phyloP scores from a whole-genome alignment of 352 stramenopile genomes.

The Globisporangium lucens region DNA sequence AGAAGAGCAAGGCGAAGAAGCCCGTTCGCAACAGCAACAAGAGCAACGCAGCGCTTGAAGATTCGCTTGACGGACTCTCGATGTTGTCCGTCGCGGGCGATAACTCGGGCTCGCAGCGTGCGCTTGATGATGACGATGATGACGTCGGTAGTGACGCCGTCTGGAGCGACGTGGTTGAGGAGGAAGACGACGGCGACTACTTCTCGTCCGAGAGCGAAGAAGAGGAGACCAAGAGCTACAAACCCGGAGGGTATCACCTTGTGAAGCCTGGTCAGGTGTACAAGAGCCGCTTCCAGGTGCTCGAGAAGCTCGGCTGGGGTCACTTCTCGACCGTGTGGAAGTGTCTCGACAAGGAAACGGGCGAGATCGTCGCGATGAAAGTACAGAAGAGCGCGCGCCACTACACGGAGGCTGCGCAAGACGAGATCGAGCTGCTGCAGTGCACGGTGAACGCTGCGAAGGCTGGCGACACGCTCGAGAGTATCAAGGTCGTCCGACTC shows the following conservation, averaged over 20 bases:
- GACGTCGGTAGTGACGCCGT: constrained; percentile 31
- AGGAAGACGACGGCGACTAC: constrained; percentile 81
- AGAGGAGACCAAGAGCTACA: constrained; percentile 95
- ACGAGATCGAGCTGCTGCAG: constrained; percentile 98
- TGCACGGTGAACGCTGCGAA: constrained; percentile 75
- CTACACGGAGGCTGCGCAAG: constrained; percentile 97
- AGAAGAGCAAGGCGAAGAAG: constrained; percentile 9
- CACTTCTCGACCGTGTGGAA: constrained; percentile 99
- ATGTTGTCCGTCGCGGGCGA: constrained; percentile 30
- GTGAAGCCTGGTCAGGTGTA: constrained; percentile 93
- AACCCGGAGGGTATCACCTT: constrained; percentile 96
- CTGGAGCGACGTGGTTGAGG: constrained; percentile 23
- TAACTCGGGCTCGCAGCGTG: constrained; percentile 22
- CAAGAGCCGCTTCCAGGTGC: constrained; percentile 93
- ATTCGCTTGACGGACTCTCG: constrained; percentile 19
- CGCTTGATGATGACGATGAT: constrained; percentile 25
- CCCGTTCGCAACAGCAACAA: constrained; percentile 6
- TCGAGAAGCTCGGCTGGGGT: constrained; percentile 99
- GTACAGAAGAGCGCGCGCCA: constrained; percentile 98
- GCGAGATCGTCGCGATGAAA: constrained; percentile 93
- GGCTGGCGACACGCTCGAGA: constrained; percentile 17
- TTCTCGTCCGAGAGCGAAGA: constrained; percentile 83
- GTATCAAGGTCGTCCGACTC: constrained; percentile 59
- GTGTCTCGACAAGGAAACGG: constrained; percentile 87
- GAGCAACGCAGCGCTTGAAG: not conserved